A percentile compares a stretch with the other conserved stretches of the same genome.
These are phyloP conservation scores for Mucor indicus DNA, from an alignment of 371 early-diverging fungal species.

Conservation along the genomic window DNA sequence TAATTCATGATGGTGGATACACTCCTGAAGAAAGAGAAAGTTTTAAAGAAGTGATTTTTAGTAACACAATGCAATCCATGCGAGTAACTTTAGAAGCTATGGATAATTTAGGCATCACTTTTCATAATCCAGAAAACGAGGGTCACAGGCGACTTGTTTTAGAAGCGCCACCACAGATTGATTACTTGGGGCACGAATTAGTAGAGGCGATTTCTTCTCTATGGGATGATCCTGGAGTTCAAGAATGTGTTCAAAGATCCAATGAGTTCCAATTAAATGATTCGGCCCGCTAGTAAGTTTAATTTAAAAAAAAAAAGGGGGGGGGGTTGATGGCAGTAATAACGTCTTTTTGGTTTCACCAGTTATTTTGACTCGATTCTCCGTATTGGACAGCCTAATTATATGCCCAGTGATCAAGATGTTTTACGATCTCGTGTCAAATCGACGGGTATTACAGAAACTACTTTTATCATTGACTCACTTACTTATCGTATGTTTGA, in stretches of 20 bases:
- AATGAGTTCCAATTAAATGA: slow-evolving; percentile 88
- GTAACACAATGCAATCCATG: slow-evolving; percentile 90
- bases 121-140: slow-evolving; percentile 63
- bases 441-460: slow-evolving; percentile 87
- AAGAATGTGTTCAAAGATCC: slow-evolving; percentile 66
- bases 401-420: slow-evolving; percentile 87
- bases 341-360: not conserved
- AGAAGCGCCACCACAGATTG: slow-evolving; percentile 64
- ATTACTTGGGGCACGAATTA: slow-evolving; percentile 58
- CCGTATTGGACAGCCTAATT: slow-evolving; percentile 72
- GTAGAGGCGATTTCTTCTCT: slow-evolving; percentile 71
- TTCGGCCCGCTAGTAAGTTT: slow-evolving; percentile 74
- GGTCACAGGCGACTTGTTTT: slow-evolving; percentile 49
- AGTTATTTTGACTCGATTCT: slow-evolving; percentile 86
- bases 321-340: not conserved
- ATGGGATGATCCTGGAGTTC: slow-evolving; percentile 79
- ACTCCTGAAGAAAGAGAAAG: slow-evolving; percentile 80
- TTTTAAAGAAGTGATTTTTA: slow-evolving; percentile 88
- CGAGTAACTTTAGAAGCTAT: slow-evolving; percentile 88
- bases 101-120: slow-evolving; percentile 67
- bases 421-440: slow-evolving; percentile 79
- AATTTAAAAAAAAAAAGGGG: not conserved
- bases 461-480: slow-evolving; percentile 75
- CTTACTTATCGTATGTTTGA: slow-evolving; percentile 89
- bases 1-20: slow-evolving; percentile 93